Evolutionary conservation across 83 land plant genomes (phyloP).

Genomic region (Thuja plicata): DNA sequence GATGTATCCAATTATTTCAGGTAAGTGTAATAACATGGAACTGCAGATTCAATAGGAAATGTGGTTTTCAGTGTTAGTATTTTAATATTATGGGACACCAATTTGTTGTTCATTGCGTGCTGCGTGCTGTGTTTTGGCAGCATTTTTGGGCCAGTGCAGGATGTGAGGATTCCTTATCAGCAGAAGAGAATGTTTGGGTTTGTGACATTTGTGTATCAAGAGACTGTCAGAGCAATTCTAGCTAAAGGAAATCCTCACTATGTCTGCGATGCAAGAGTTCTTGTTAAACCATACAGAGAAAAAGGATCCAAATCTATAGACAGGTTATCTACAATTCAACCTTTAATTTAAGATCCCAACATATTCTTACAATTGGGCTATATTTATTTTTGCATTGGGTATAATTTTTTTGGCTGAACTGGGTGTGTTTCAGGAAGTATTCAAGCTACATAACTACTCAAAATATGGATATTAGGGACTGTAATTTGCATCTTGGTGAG

Average conservation of each 20-base stretch:
- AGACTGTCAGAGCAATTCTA: constrained; percentile 73
- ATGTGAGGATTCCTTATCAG: constrained; percentile 90
- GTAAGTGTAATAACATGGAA: constrained; percentile 25
- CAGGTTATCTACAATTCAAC: not conserved
- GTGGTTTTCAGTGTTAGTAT: no score
- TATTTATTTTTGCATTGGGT: not conserved
- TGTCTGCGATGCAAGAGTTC: constrained; percentile 83
- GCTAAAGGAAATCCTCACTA: constrained; percentile 86
- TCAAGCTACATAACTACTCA: not conserved
- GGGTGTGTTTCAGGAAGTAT: not conserved
- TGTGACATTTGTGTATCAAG: constrained; percentile 81
- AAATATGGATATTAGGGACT: constrained; percentile 9
- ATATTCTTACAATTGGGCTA: not conserved
- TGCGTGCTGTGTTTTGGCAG: constrained; percentile 22
- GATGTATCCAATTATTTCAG: constrained; percentile 96
- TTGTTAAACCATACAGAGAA: constrained; percentile 89
- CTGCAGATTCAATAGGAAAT: not conserved
- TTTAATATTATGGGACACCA: not conserved
- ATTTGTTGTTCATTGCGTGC: not conserved
- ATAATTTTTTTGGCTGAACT: not conserved
- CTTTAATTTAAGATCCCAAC: not conserved
- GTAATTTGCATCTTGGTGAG: constrained; percentile 5
- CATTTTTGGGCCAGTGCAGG: constrained; percentile 81
- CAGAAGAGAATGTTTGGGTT: constrained; percentile 94
- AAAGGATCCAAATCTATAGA: constrained; percentile 51